Percentiles rank a stretch among this genome's conserved stretches.
phyloP scores from a whole-genome alignment of 2,329 filamentous ascomycete species.

The Myotisia sp. region DNA sequence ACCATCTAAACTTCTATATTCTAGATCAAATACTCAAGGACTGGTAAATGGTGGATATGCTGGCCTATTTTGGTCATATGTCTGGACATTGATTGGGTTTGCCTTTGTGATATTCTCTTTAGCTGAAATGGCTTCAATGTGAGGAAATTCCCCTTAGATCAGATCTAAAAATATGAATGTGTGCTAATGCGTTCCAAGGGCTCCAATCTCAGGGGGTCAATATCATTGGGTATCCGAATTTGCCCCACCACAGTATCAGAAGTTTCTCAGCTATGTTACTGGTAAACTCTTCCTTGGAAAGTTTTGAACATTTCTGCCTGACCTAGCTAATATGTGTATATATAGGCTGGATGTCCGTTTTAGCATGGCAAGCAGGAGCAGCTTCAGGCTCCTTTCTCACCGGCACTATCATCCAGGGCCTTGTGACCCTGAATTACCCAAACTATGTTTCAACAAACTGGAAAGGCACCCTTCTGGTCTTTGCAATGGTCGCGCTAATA shows the following conservation, averaged over 20 bases:
- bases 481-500: constrained; percentile 20
- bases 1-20: neutral
- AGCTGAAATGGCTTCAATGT: constrained; percentile 33
- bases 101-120: constrained; percentile 25
- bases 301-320: too few species aligned
- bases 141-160: too few species aligned
- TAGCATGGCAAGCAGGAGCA: constrained; percentile 19
- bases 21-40: constrained; percentile 17
- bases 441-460: constrained; percentile 22
- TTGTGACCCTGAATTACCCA: constrained; percentile 20
- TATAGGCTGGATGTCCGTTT: constrained; percentile 21
- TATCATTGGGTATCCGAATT: constrained; percentile 33
- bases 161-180: too few species aligned
- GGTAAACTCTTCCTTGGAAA: too few species aligned
- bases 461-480: constrained; percentile 27
- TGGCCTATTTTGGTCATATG: constrained; percentile 26
- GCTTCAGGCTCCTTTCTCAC: constrained; percentile 16
- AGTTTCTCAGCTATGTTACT: constrained; percentile 32
- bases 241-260: constrained; percentile 28
- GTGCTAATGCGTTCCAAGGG: constrained; percentile 15
- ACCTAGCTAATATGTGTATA: too few species aligned
- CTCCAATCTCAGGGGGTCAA: constrained; percentile 28
- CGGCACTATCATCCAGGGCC: constrained; percentile 22
- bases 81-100: constrained; percentile 21
- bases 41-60: constrained; percentile 26